Conservation (phyloP, 495 filamentous ascomycete genomes). For the Glonium stellatum region DNA sequence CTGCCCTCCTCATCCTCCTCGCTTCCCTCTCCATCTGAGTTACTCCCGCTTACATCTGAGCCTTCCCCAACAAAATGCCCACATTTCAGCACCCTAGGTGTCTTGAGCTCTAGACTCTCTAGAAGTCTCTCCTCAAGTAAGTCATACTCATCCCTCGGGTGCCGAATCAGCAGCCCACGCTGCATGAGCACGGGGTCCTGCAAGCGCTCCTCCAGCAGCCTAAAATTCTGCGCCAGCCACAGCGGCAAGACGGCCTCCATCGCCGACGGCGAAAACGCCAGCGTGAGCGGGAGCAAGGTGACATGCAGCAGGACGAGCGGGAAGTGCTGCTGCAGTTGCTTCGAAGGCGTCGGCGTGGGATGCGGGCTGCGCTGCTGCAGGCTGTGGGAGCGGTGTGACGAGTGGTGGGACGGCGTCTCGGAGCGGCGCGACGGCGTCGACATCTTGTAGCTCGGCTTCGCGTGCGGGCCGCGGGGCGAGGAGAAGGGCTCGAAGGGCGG, state of each 20-base stretch:
- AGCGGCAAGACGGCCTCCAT: slow-evolving; percentile 47
- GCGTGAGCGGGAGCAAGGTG: slow-evolving; percentile 66
- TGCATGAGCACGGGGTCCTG: slow-evolving; percentile 67
- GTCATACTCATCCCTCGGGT: slow-evolving; percentile 86
- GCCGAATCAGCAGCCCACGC: slow-evolving; percentile 77
- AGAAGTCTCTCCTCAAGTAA: slow-evolving; percentile 86
- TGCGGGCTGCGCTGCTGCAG: neutral
- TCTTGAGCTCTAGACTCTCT: slow-evolving; percentile 73
- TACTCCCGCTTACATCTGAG: slow-evolving; percentile 10
- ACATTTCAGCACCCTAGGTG: slow-evolving; percentile 65
- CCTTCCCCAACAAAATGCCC: slow-evolving; percentile 52
- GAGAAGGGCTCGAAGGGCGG: slow-evolving; percentile 46
- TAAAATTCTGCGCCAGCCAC: slow-evolving; percentile 62
- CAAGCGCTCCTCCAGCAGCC: slow-evolving; percentile 65
- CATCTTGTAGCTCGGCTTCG: slow-evolving; percentile 22
- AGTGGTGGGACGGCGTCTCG: slow-evolving; percentile 25
- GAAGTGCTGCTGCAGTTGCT: slow-evolving; percentile 35
- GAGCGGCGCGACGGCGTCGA: slow-evolving; percentile 23
- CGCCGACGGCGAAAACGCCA: slow-evolving; percentile 56
- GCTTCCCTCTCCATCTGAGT: slow-evolving; percentile 17
- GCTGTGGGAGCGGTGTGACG: slow-evolving; percentile 14
- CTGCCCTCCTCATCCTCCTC: slow-evolving; percentile 17
- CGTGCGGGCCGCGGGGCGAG: slow-evolving; percentile 41
- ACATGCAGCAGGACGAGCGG: slow-evolving; percentile 86
- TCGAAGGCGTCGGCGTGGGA: slow-evolving; percentile 1